Evolutionary conservation across 768 basidiomycete species (phyloP).

Genomic region (Tulasnella sp.): DNA sequence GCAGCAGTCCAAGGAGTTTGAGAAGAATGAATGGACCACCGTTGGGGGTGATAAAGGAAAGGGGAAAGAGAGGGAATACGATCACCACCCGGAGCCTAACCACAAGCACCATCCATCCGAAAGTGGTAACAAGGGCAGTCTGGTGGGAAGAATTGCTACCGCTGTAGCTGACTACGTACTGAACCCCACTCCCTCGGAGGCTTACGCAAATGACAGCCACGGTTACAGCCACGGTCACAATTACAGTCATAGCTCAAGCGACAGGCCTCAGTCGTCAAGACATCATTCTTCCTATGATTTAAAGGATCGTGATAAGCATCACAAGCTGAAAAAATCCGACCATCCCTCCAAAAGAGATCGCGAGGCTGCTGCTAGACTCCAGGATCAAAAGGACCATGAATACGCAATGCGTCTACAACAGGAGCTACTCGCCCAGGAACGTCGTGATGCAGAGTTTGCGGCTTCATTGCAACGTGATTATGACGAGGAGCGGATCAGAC

Average conservation of each 20-base stretch:
- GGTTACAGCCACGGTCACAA: not conserved
- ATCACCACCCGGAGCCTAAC: not conserved
- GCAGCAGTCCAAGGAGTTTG: not conserved
- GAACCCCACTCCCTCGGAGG: not conserved
- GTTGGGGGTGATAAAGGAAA: conserved; percentile 1
- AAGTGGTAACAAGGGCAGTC: too few species aligned
- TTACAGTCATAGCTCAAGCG: not conserved
- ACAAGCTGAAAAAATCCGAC: not conserved
- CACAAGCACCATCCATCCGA: not conserved
- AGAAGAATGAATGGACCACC: not conserved
- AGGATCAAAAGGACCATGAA: not conserved
- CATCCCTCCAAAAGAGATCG: not conserved
- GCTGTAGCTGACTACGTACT: not conserved
- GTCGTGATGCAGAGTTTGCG: conserved; percentile 2
- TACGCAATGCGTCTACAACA: not conserved
- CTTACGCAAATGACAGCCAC: not conserved
- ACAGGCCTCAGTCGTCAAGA: not conserved
- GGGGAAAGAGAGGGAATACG: not conserved
- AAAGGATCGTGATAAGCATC: not conserved
- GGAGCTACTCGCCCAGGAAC: not conserved
- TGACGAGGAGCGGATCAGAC: too few species aligned
- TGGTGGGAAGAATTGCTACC: not conserved
- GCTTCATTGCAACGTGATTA: not conserved
- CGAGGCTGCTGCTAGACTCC: not conserved
- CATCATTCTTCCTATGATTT: not conserved